Evolutionary conservation across 495 filamentous ascomycete genomes (phyloP).

Genomic region (Penicillium argentinense): DNA sequence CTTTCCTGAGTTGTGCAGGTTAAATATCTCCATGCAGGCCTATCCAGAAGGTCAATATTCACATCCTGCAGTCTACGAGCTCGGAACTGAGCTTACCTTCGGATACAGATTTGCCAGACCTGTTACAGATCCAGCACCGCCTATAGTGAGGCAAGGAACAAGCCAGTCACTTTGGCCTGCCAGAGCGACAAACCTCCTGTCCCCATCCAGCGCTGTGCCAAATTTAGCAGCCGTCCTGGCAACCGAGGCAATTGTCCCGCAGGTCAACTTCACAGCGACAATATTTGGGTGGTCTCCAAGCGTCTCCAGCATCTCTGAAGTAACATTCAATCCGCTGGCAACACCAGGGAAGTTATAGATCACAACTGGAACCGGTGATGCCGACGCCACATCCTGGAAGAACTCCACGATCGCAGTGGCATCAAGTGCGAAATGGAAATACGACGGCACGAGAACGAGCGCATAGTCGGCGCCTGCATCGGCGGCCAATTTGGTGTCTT

Average conservation of each 20-base stretch:
- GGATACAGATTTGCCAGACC: constrained; percentile 10
- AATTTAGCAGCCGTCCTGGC: constrained; percentile 9
- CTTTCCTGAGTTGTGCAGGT: constrained; percentile 32
- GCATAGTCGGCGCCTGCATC: constrained; percentile 71
- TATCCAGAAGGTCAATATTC: not conserved
- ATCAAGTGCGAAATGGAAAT: constrained; percentile 63
- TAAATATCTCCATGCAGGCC: constrained; percentile 29
- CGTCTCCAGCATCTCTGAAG: constrained; percentile 11
- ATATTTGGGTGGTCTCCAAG: constrained; percentile 11
- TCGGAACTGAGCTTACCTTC: constrained; percentile 1
- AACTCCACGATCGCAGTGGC: constrained; percentile 58
- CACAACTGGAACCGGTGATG: constrained; percentile 72
- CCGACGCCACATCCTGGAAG: constrained; percentile 69
- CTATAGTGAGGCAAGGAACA: constrained; percentile 6
- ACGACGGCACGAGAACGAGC: constrained; percentile 71
- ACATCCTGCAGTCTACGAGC: not conserved
- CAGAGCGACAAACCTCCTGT: constrained; percentile 3
- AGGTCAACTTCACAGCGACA: constrained; percentile 11
- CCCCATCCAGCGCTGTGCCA: constrained; percentile 3
- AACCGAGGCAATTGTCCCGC: constrained; percentile 11
- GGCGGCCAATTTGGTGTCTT: constrained; percentile 11
- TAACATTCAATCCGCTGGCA: constrained; percentile 68
- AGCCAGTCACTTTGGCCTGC: constrained; percentile 14
- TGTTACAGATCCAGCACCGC: constrained; percentile 10
- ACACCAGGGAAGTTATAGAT: constrained; percentile 86